These are phyloP conservation scores for Anisodus tanguticus DNA, from an alignment of 257 asterid genomes.

Conservation along the genomic window DNA sequence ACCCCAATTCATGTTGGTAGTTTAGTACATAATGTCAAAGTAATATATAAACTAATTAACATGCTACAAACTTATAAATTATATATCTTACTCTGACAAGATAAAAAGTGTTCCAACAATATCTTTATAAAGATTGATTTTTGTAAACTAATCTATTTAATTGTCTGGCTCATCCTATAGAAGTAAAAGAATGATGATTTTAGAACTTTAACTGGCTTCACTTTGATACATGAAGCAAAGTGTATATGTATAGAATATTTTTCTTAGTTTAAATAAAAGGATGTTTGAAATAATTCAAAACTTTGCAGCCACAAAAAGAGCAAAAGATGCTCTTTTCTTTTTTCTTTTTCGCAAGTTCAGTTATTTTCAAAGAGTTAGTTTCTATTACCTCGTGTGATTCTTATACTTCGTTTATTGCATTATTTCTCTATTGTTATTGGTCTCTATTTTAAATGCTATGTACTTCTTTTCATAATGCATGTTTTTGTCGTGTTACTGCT, in stretches of 20 bases:
- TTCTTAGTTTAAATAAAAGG: neutral
- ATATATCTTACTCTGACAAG: neutral
- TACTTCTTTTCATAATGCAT: too few relatives aligned
- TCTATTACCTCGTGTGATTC: too few relatives aligned
- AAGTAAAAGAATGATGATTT: neutral
- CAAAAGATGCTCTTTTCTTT: neutral
- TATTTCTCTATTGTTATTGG: too few relatives aligned
- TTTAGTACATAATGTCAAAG: neutral
- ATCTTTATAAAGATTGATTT: neutral
- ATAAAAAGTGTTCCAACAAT: neutral
- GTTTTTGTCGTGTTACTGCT: too few relatives aligned
- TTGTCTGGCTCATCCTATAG: neutral
- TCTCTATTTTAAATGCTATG: too few relatives aligned
- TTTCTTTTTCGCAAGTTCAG: too few relatives aligned
- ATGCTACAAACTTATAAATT: neutral
- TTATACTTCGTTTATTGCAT: too few relatives aligned
- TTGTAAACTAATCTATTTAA: conserved; percentile 19
- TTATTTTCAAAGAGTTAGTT: neutral
- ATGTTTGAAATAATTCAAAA: too few relatives aligned
- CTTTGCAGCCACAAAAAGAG: neutral
- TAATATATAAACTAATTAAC: neutral
- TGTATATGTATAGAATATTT: neutral
- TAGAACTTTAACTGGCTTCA: neutral
- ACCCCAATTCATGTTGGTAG: too few relatives aligned
- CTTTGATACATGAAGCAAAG: conserved; percentile 1